Base-by-base conservation (phyloP, 768 basidiomycete genomes). In the Mycena floridula region DNA sequence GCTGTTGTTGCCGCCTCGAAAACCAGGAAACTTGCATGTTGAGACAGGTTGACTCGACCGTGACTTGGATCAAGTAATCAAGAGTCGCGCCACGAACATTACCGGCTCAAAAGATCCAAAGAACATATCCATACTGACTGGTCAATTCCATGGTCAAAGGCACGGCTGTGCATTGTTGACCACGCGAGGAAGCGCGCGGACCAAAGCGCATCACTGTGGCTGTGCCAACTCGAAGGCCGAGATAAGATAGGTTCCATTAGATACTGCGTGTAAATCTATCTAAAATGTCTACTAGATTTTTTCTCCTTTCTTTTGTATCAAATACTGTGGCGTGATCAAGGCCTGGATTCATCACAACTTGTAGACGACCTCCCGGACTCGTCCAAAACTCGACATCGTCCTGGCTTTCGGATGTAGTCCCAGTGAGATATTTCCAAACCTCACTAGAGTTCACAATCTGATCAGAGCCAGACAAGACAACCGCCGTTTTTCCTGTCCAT, bases 321-420 rank as follows among this genome's bases (percentile, higher is more conserved):
- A 73, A 70, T 18, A 69, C 59, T 12, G 49, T 67, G 13, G 69
- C 67, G 55, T 73, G 71, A 43, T 71, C 70, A 20, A 70, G 46
- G 4, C 40, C 51, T 2, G 62, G 62, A 45, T 69, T 63, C 48
- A 60, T 68, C 30, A 68, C 39, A 15, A 72, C 69, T 46, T 71
- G 18, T 5, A 40, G 23, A 5, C 37, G 45, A 35, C 26, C 42
- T 32, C 37, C 21, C 25, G 9, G 26, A 22, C 20, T 44, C 35
- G 6, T 43, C 26, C 23, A 26, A 28, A 11, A 26, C 7, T 61
- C 43, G 68, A 28, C 30, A 43, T 23, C 27, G 37, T 42, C 52
- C 21, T 45, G 54, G 30, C 40, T 42, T n/a, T 36, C 45, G 40
- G 37, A n/a, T 25, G 16, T 11, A 16, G 44, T 1, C 12, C n/a